Conservation (phyloP, 345 rosid genomes). For the Xanthoceras sorbifolium region DNA sequence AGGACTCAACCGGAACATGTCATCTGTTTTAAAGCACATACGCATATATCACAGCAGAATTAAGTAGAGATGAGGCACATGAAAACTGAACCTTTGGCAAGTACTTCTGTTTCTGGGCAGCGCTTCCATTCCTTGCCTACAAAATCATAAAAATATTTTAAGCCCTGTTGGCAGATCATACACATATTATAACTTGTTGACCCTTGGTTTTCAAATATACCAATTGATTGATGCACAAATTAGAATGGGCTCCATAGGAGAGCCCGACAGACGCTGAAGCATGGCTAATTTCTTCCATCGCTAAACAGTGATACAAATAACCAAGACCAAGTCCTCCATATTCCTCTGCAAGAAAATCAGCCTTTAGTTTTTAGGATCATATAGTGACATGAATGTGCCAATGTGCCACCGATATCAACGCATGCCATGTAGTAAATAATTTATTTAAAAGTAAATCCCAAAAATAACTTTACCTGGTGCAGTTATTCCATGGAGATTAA, state of each 20-base stretch:
- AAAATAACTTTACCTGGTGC: slow-evolving; percentile 64
- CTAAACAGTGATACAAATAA: slow-evolving; percentile 88
- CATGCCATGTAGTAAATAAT: neutral
- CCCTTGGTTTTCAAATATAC: slow-evolving; percentile 39
- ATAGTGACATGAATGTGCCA: neutral
- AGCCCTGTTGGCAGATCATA: neutral
- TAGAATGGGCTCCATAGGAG: slow-evolving; percentile 95
- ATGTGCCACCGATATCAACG: neutral
- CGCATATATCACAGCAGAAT: neutral
- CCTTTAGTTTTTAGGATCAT: neutral
- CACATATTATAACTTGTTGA: neutral
- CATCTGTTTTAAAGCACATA: neutral
- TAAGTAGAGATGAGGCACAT: neutral
- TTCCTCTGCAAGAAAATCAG: slow-evolving; percentile 57
- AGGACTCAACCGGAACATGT: neutral
- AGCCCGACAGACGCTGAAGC: slow-evolving; percentile 92
- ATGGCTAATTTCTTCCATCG: slow-evolving; percentile 88
- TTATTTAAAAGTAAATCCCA: neutral
- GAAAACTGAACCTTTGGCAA: slow-evolving; percentile 71
- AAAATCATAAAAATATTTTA: slow-evolving; percentile 22
- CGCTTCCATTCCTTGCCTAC: slow-evolving; percentile 84
- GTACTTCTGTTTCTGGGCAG: slow-evolving; percentile 78
- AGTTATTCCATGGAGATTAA: slow-evolving; percentile 91
- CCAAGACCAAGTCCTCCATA: slow-evolving; percentile 98
- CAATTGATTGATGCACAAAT: slow-evolving; percentile 93